A percentile compares a stretch with the other conserved stretches of the same genome.
These are phyloP conservation scores for Chrysoporthe puriensis DNA, from an alignment of 2,329 filamentous ascomycete species.

Conservation along the genomic window DNA sequence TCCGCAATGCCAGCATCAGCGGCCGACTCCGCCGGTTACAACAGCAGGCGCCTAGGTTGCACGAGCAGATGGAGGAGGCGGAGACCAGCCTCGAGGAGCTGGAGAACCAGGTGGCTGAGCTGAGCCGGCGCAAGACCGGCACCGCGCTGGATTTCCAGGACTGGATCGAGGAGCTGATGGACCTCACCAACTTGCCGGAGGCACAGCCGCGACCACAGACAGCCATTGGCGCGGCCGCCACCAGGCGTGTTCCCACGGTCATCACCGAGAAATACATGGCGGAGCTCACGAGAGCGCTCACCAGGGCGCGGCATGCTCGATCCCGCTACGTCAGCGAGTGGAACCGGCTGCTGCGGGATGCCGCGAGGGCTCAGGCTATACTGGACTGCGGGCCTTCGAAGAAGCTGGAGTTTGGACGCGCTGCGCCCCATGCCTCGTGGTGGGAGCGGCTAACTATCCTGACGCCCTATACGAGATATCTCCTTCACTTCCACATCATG, in stretches of 20 bases:
- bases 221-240: slow-evolving; percentile 47
- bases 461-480: slow-evolving; percentile 80
- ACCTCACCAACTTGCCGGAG: slow-evolving; percentile 73
- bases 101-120: slow-evolving; percentile 77
- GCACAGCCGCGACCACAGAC: slow-evolving; percentile 49
- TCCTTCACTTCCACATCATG: slow-evolving; percentile 74
- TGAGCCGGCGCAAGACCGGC: slow-evolving; percentile 80
- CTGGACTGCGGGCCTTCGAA: slow-evolving; percentile 82
- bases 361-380: slow-evolving; percentile 76
- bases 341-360: slow-evolving; percentile 76
- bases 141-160: slow-evolving; percentile 77
- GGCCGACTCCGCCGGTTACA: slow-evolving; percentile 76
- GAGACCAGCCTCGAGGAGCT: slow-evolving; percentile 78
- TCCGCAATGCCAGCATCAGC: slow-evolving; percentile 78
- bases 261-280: slow-evolving; percentile 94
- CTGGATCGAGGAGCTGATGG: slow-evolving; percentile 94
- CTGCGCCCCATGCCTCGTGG: slow-evolving; percentile 58
- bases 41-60: slow-evolving; percentile 74
- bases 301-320: slow-evolving; percentile 80
- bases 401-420: slow-evolving; percentile 73
- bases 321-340: slow-evolving; percentile 85
- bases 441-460: slow-evolving; percentile 63
- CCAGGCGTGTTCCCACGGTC: slow-evolving; percentile 69
- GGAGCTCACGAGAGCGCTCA: slow-evolving; percentile 80
- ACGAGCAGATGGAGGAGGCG: slow-evolving; percentile 88